Evolutionary conservation across 2,329 filamentous ascomycete genomes (phyloP).

Genomic region (Xylariomycetidae sp.): DNA sequence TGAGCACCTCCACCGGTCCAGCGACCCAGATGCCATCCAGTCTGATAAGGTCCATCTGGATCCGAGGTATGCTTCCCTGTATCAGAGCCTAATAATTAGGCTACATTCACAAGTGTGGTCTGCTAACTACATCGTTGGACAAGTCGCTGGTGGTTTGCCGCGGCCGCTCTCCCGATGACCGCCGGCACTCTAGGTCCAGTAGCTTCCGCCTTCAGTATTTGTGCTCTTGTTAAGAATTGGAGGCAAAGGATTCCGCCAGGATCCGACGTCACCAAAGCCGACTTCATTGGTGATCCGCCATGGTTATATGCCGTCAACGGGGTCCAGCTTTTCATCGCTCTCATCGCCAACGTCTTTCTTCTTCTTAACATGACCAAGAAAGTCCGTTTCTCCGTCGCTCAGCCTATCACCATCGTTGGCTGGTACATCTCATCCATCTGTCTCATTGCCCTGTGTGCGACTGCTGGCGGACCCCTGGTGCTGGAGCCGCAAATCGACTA

Average conservation of each 20-base stretch:
- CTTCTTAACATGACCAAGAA: slow-evolving; percentile 80
- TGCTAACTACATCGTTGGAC: slow-evolving; percentile 1
- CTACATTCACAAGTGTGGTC: neutral
- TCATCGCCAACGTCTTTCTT: slow-evolving; percentile 74
- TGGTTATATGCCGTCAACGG: slow-evolving; percentile 77
- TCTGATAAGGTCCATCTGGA: slow-evolving; percentile 37
- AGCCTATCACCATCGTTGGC: slow-evolving; percentile 75
- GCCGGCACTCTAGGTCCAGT: slow-evolving; percentile 81
- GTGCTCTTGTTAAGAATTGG: slow-evolving; percentile 78
- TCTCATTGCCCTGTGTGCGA: slow-evolving; percentile 59
- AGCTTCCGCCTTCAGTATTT: slow-evolving; percentile 82
- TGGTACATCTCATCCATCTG: slow-evolving; percentile 66
- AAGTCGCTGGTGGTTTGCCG: slow-evolving; percentile 59
- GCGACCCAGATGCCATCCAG: slow-evolving; percentile 24
- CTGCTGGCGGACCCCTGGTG: slow-evolving; percentile 54
- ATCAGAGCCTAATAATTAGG: neutral
- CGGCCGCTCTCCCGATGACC: slow-evolving; percentile 66
- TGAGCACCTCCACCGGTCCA: slow-evolving; percentile 14
- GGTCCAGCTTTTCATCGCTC: slow-evolving; percentile 66
- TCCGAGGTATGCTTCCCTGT: slow-evolving; percentile 32
- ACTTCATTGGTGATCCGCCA: slow-evolving; percentile 57
- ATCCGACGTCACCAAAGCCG: slow-evolving; percentile 41
- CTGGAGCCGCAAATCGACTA: slow-evolving; percentile 42
- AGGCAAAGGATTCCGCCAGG: slow-evolving; percentile 49
- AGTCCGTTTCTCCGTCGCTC: slow-evolving; percentile 73